Conservation (phyloP, 139 green algal species). For the Chara braunii region DNA sequence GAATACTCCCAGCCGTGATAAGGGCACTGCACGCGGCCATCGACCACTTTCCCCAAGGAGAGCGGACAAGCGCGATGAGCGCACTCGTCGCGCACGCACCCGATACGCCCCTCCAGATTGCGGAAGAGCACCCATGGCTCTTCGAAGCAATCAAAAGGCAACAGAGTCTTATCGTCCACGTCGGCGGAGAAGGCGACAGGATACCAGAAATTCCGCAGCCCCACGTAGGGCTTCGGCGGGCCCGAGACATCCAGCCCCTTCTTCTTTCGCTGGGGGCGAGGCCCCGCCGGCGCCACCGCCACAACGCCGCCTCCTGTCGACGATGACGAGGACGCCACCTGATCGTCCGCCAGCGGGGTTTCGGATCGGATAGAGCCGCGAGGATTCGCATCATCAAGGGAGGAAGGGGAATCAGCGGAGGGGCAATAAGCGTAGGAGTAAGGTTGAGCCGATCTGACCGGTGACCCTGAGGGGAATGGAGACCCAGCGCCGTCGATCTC, state of each 20-base stretch:
- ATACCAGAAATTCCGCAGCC: constrained; percentile 50
- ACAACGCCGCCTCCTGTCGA: neutral
- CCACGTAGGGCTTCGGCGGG: neutral
- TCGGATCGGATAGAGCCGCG: neutral
- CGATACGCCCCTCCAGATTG: constrained; percentile 50
- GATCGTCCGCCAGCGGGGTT: neutral
- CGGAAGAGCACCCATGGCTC: constrained; percentile 93
- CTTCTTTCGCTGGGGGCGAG: constrained; percentile 2
- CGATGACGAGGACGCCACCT: neutral
- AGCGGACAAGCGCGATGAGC: constrained; percentile 91
- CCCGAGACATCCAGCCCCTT: constrained; percentile 25
- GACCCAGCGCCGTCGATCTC: no score
- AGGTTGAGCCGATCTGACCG: no score
- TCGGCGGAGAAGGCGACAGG: constrained; percentile 37
- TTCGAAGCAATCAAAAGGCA: constrained; percentile 86
- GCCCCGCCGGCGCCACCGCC: neutral
- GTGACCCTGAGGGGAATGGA: no score
- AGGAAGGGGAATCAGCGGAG: no score
- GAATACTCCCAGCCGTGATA: constrained; percentile 94
- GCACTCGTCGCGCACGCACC: constrained; percentile 82
- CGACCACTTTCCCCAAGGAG: constrained; percentile 63
- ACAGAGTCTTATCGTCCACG: constrained; percentile 26
- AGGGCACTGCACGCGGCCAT: constrained; percentile 60
- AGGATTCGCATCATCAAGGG: neutral
- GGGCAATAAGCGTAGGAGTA: no score